Evolutionary conservation across 129 eudicot genomes (phyloP), one percentile per base, ranked within the genome.

Genomic region (Dittrichia graveolens): DNA sequence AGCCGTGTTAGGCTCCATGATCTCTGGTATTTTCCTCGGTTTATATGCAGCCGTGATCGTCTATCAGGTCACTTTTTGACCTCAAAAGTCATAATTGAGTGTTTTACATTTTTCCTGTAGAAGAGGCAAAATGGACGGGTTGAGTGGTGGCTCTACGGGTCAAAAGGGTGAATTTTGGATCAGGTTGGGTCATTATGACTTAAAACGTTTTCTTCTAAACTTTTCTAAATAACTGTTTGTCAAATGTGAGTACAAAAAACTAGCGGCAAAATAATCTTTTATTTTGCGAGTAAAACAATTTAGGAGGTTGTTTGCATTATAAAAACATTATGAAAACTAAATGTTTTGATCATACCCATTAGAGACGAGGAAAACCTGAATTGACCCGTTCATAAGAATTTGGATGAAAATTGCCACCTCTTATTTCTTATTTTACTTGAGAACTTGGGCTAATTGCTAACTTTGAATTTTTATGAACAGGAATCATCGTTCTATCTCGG

Each of bases 401-500:
- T 7, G 42, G 31, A 14, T 49, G 13, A 7, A 14, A 67, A 67
- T 67, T 12, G 7, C 40, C 55, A 47, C 31, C 8, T 48, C 59
- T 48, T 41, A 6, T 19, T 19, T 12, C 18, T 73, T 61, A 61
- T 43, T 65, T 45, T 61, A 46, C 31, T 73, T 8, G 39, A 61
- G 38, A 48, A 56, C 44, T 75, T 45, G 45, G 61, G 69, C 8
- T 60, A 54, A 60, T n/a, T 59, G 18, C 57, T 80, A 57, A 69
- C 35, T 69, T 71, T 7, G 50, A 62, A 52, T 62, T 66, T 67
- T 69, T 31, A 72, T 70, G 43, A 78, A 61, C 86, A 93, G 98
- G 98, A 93, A 75, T 85, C 90, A 5, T 93, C 98, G 34, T 75
- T 93, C 44, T 82, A 89, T 88, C 78, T 74, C 12, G 98, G 98